These are phyloP conservation scores for Ceriops zippeliana DNA, from an alignment of 345 rosid genomes.

Conservation along the genomic window DNA sequence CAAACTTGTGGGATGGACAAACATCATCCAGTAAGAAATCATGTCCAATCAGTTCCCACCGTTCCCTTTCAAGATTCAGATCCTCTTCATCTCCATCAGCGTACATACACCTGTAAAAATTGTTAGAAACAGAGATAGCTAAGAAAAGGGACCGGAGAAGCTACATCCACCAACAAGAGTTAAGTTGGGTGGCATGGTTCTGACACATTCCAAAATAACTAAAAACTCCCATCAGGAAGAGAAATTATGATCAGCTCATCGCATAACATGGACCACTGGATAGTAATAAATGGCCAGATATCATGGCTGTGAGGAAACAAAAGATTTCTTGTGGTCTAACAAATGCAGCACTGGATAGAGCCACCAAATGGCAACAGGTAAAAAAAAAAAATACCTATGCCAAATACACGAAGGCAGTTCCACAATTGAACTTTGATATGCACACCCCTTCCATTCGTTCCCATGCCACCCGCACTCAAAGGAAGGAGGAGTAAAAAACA, in stretches of 20 bases:
- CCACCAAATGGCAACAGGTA: neutral
- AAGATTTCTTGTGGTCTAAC: conserved; percentile 4
- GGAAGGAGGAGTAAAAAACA: neutral
- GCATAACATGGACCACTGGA: neutral
- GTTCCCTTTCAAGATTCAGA: conserved; percentile 50
- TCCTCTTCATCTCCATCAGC: conserved; percentile 66
- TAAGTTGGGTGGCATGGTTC: neutral
- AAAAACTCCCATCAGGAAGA: conserved; percentile 2
- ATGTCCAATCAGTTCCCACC: conserved; percentile 48
- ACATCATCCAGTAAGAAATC: conserved; percentile 26
- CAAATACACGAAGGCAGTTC: neutral
- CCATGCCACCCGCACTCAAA: neutral
- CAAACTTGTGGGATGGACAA: conserved; percentile 16
- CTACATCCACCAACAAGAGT: neutral
- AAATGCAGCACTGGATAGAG: neutral
- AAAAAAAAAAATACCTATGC: neutral
- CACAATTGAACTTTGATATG: neutral
- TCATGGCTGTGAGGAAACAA: conserved; percentile 7
- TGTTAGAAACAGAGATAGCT: conserved; percentile 2
- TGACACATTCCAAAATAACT: neutral
- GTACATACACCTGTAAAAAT: conserved; percentile 49
- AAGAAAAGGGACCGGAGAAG: conserved; percentile 11
- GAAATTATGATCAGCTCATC: neutral
- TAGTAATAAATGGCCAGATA: neutral
- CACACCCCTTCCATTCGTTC: neutral